Base-by-base conservation (phyloP, 257 asterid genomes). In the Solanum pinnatisectum region DNA sequence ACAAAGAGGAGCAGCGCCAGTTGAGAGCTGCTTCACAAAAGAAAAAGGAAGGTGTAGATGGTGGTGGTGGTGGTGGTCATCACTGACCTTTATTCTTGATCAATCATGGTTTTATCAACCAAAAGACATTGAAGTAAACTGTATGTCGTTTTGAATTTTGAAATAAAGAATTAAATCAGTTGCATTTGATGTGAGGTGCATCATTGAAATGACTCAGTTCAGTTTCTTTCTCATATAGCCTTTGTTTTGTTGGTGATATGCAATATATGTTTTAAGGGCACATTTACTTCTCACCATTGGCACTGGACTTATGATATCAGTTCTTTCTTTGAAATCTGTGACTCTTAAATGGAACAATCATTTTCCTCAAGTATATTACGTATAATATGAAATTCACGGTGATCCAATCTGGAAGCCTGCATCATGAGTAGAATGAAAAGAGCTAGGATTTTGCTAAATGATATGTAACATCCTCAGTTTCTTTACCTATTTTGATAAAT, bases 1-100 rank as follows among this genome's bases (percentile, higher is more conserved):
- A 96, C 95, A 97, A 97, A 92, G 99, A 97, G 94, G 99, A 97
- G 94, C 99, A 97, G 89, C 98, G 99, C 39, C 99, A 97, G 79
- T 88, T 94, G 67, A 92, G 99, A 94, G 98, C 96, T 88, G 95
- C 98, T 90, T 88, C 93, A 23, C 94, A 94, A 90, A 94, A 92
- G 90, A 93, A 86, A 81, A 93, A 93, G 87, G 98, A 92, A 84
- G 96, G 95, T 36, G 98, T 90, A 74, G 93, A 89, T 85, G 93
- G 87, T 78, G 93, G 86, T 27, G 89, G 42, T 87, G 93, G 87
- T 78, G 93, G 90, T 36, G 78, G 88, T 90, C 99, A 94, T 91
- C 97, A 94, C 82, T 94, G 93, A 94, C 84, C 42, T 46, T 81
- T 32, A 49, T 46, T 81, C 18, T 81, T 49, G 20, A 84, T 35